phyloP scores from a whole-genome alignment of 73 alveolate species.

The Stentor coeruleus region DNA sequence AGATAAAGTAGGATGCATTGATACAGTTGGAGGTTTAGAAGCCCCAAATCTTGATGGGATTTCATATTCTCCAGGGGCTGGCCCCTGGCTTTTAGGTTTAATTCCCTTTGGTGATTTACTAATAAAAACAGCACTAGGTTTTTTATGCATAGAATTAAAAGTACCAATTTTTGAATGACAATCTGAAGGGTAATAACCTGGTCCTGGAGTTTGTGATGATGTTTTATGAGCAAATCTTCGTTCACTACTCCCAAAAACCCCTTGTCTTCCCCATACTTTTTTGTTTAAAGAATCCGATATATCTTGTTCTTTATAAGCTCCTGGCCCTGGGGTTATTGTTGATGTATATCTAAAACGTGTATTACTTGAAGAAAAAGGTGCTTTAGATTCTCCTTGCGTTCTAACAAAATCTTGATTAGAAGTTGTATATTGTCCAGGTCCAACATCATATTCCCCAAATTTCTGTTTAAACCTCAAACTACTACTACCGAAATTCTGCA shows the following conservation, averaged over 20 bases:
- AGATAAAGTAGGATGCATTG: conserved; percentile 43
- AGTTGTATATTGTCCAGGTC: conserved; percentile 44
- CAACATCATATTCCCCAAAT: conserved; percentile 25
- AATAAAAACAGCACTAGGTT: conserved; percentile 3
- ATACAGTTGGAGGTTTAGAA: conserved; percentile 40
- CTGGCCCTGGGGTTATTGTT: conserved; percentile 63
- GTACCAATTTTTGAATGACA: not conserved
- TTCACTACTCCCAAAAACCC: conserved; percentile 77
- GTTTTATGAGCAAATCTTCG: conserved; percentile 39
- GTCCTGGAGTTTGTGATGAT: conserved; percentile 28
- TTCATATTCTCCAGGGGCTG: conserved; percentile 69
- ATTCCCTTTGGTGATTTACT: not conserved
- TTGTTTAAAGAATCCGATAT: conserved; percentile 38
- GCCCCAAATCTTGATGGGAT: conserved; percentile 35
- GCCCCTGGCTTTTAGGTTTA: conserved; percentile 27
- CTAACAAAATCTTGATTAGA: not conserved
- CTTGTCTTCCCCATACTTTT: conserved; percentile 67
- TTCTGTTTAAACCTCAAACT: conserved; percentile 48
- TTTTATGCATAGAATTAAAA: not conserved
- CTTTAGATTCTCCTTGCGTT: conserved; percentile 28
- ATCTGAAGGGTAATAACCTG: conserved; percentile 33
- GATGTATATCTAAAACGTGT: conserved; percentile 22
- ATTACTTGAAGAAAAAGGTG: conserved; percentile 37
- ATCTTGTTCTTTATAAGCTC: conserved; percentile 35
- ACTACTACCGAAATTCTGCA: conserved; percentile 67